A percentile compares a stretch with the other conserved stretches of the same genome.
Conservation (phyloP, 2,329 filamentous ascomycete species). For the Fusarium nygamai region DNA sequence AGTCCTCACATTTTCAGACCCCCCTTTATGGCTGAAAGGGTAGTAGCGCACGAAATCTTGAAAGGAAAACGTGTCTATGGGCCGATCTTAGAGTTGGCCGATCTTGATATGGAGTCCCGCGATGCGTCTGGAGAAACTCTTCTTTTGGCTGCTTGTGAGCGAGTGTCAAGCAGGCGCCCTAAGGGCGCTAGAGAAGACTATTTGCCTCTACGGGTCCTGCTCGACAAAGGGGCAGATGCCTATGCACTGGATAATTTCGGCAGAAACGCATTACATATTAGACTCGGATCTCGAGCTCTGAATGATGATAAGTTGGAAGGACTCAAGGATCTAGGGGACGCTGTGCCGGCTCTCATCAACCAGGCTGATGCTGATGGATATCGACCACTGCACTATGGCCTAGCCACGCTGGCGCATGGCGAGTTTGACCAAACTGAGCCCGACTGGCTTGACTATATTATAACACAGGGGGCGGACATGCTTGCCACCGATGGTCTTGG, state of each 20-base stretch:
- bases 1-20: neutral
- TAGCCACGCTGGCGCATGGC: neutral
- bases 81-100: constrained; percentile 16
- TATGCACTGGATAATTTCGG: constrained; percentile 8
- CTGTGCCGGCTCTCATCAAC: constrained; percentile 12
- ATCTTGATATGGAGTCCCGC: constrained; percentile 19
- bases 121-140: constrained; percentile 17
- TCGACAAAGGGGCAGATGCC: constrained; percentile 26
- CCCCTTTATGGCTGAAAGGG: neutral
- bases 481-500: constrained; percentile 4
- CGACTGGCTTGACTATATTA: constrained; percentile 17
- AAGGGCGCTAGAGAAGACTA: too few relatives aligned
- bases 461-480: constrained; percentile 15
- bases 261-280: constrained; percentile 27
- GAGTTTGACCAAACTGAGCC: neutral
- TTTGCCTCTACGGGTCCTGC: neutral
- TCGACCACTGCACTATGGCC: constrained; percentile 27
- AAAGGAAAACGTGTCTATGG: neutral
- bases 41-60: constrained; percentile 21
- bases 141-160: constrained; percentile 18
- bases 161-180: neutral
- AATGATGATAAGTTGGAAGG: neutral
- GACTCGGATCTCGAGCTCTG: neutral
- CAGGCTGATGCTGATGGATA: constrained; percentile 24
- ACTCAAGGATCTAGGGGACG: constrained; percentile 1